These are phyloP conservation scores for Nakazawaea populi DNA, from an alignment of 805 yeast genomes.

Conservation along the genomic window DNA sequence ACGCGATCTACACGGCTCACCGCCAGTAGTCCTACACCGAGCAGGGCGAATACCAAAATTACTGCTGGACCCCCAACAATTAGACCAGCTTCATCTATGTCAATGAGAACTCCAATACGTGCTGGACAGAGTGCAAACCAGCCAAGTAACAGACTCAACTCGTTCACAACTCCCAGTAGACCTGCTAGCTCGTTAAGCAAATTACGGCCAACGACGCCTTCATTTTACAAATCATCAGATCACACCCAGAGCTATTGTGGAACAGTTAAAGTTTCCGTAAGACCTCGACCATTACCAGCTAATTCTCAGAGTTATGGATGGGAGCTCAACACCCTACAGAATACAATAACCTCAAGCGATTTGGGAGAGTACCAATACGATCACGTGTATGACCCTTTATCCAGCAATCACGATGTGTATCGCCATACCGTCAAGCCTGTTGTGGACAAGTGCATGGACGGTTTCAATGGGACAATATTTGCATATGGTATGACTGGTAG, in stretches of 20 bases:
- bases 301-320: conserved; percentile 26
- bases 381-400: conserved; percentile 60
- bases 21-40: conserved; percentile 8
- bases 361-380: conserved; percentile 72
- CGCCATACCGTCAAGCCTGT: conserved; percentile 44
- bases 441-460: conserved; percentile 54
- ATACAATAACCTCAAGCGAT: conserved; percentile 40
- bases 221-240: not conserved
- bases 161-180: conserved; percentile 10
- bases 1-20: conserved; percentile 10
- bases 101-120: conserved; percentile 7
- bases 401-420: conserved; percentile 58
- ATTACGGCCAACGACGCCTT: conserved; percentile 12
- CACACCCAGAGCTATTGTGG: conserved; percentile 45
- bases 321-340: conserved; percentile 34
- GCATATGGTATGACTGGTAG: conserved; percentile 96
- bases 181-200: conserved; percentile 13
- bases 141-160: not conserved
- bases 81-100: conserved; percentile 12
- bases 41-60: conserved; percentile 13
- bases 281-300: conserved; percentile 60
- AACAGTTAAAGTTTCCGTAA: conserved; percentile 65
- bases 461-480: conserved; percentile 83
- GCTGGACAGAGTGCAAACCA: not conserved
- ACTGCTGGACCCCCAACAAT: conserved; percentile 15